Percentiles rank a stretch among this genome's conserved stretches.
These are phyloP conservation scores for Picochlorum sp. DNA, from an alignment of 139 green algal genomes.

Conservation along the genomic window DNA sequence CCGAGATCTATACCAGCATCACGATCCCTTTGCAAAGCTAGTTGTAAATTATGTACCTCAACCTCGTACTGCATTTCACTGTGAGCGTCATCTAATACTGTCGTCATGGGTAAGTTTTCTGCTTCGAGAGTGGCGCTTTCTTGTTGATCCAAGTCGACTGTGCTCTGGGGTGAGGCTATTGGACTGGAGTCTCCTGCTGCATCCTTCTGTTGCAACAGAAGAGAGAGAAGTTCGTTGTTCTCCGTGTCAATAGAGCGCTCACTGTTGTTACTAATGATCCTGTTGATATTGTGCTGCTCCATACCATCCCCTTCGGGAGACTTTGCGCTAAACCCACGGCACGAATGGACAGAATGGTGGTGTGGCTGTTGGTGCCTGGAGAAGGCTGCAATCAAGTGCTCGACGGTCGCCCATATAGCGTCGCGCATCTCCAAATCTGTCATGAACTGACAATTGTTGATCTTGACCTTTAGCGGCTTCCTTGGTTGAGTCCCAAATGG, in stretches of 20 bases:
- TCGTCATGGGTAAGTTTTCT: slow-evolving; percentile 15
- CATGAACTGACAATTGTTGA: slow-evolving; percentile 34
- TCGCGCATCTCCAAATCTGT: slow-evolving; percentile 27
- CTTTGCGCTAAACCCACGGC: no score
- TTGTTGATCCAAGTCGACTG: no score
- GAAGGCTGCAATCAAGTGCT: slow-evolving; percentile 24
- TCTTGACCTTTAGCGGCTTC: slow-evolving; percentile 26
- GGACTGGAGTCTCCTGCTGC: not conserved
- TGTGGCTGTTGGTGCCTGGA: not conserved
- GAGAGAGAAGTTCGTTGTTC: slow-evolving; percentile 7
- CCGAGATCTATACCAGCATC: slow-evolving; percentile 18
- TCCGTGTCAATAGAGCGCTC: not conserved
- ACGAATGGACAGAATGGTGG: not conserved
- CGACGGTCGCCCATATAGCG: slow-evolving; percentile 24
- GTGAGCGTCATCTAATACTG: slow-evolving; percentile 10
- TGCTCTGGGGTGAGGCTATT: not conserved
- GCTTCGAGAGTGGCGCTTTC: not conserved
- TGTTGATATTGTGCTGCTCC: not conserved
- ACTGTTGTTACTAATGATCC: not conserved
- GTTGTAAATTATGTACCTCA: slow-evolving; percentile 52
- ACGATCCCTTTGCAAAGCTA: slow-evolving; percentile 23
- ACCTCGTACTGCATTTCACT: slow-evolving; percentile 47
- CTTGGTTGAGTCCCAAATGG: not conserved
- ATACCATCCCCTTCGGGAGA: no score
- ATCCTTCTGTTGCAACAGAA: slow-evolving; percentile 6